A percentile compares a stretch with the other conserved stretches of the same genome.
Conservation (phyloP, 352 stramenopile species). For the Phytophthora vignae region DNA sequence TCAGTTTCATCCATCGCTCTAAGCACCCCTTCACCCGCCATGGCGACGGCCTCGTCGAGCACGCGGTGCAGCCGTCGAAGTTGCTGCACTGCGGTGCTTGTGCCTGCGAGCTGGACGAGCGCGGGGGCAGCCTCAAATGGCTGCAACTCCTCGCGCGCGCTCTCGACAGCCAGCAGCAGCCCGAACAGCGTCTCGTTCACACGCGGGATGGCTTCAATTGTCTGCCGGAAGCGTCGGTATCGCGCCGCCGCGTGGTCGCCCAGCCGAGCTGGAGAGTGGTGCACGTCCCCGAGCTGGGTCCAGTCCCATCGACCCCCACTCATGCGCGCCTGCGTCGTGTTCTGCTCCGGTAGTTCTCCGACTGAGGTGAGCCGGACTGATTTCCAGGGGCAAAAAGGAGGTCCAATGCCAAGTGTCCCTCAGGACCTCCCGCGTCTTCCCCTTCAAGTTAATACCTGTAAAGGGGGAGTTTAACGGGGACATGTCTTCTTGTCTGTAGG, state of each 20-base stretch:
- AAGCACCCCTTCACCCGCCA: neutral
- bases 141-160: neutral
- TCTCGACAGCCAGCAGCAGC: neutral
- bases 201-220: neutral
- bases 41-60: neutral
- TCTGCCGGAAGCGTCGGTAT: neutral
- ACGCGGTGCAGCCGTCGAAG: neutral
- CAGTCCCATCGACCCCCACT: neutral
- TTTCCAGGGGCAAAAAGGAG: too few species aligned
- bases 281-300: neutral
- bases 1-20: neutral
- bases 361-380: too few species aligned
- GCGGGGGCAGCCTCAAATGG: neutral
- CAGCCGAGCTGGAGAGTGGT: neutral
- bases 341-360: too few species aligned
- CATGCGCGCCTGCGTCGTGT: too few species aligned
- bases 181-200: neutral
- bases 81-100: neutral
- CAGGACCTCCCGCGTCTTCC: too few species aligned
- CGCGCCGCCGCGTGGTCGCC: neutral
- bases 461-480: too few species aligned
- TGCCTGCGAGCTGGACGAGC: neutral
- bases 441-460: too few species aligned
- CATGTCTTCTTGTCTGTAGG: too few species aligned
- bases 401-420: too few species aligned